phyloP scores from a whole-genome alignment of 2,329 filamentous ascomycete genomes.

The Penicillium sp. region DNA sequence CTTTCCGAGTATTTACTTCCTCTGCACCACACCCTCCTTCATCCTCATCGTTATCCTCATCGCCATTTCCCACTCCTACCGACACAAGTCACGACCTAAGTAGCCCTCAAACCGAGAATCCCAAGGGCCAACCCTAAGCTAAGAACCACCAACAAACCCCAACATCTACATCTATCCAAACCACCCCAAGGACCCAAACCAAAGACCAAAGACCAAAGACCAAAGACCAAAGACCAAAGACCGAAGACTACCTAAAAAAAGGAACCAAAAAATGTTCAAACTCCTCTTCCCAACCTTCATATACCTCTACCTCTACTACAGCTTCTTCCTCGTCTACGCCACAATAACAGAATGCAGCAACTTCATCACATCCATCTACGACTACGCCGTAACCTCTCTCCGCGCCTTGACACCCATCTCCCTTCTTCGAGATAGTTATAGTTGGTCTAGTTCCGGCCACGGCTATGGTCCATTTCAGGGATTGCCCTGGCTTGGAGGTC shows the following conservation, averaged over 20 bases:
- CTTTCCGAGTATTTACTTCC: background rate
- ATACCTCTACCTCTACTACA: constrained; percentile 7
- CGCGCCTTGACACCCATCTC: too few relatives aligned
- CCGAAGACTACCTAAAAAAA: too few relatives aligned
- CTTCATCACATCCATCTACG: background rate
- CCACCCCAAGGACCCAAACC: background rate
- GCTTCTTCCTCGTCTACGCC: constrained; percentile 1
- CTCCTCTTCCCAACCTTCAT: background rate
- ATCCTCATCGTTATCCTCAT: background rate
- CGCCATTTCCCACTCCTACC: background rate
- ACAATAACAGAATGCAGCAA: background rate
- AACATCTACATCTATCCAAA: background rate
- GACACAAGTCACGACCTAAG: too few relatives aligned
- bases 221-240: background rate
- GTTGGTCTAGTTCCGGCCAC: background rate
- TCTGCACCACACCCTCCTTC: background rate
- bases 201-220: too few relatives aligned
- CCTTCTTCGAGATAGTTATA: background rate
- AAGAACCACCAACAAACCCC: background rate
- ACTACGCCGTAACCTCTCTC: constrained; percentile 15
- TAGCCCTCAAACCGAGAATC: too few relatives aligned
- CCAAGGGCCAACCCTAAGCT: background rate
- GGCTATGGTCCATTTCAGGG: background rate
- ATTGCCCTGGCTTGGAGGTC: background rate
- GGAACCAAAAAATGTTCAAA: background rate